These are phyloP conservation scores for Vanderwaltozyma verrucispora DNA, from an alignment of 805 yeast species.

Conservation along the genomic window DNA sequence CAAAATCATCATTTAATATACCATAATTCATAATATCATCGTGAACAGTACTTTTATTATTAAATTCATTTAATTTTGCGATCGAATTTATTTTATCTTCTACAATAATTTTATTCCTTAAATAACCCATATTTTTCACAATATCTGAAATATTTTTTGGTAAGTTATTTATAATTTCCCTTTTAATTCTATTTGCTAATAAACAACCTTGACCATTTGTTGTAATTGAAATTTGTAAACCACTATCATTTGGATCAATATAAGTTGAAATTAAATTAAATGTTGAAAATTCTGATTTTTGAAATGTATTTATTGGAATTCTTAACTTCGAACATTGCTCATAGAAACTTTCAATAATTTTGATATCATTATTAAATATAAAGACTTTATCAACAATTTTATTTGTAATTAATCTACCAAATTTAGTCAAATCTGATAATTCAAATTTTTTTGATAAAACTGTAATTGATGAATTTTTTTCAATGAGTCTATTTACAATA, in stretches of 20 bases:
- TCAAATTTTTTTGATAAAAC: slow-evolving; percentile 30
- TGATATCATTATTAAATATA: slow-evolving; percentile 29
- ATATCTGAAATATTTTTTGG: slow-evolving; percentile 64
- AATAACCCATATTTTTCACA: slow-evolving; percentile 56
- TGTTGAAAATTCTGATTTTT: slow-evolving; percentile 59
- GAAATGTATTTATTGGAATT: slow-evolving; percentile 76
- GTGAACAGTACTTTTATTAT: background rate
- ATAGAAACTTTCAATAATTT: slow-evolving; percentile 36
- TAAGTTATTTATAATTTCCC: slow-evolving; percentile 56
- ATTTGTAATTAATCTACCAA: slow-evolving; percentile 57
- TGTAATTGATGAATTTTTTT: slow-evolving; percentile 21
- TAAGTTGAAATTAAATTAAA: slow-evolving; percentile 69
- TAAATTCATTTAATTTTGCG: background rate
- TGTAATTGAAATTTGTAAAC: slow-evolving; percentile 69
- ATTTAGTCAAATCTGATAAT: slow-evolving; percentile 35
- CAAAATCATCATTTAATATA: slow-evolving; percentile 40
- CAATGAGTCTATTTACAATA: slow-evolving; percentile 15
- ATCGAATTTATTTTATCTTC: slow-evolving; percentile 32
- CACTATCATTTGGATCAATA: slow-evolving; percentile 45
- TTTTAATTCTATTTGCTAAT: slow-evolving; percentile 65
- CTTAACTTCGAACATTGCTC: slow-evolving; percentile 47
- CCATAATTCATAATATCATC: slow-evolving; percentile 1
- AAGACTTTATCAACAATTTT: slow-evolving; percentile 67
- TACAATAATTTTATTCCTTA: slow-evolving; percentile 45
- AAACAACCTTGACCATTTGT: slow-evolving; percentile 88